phyloP scores from a whole-genome alignment of 2,329 filamentous ascomycete species.

The Ceratocystis diversiconidia region DNA sequence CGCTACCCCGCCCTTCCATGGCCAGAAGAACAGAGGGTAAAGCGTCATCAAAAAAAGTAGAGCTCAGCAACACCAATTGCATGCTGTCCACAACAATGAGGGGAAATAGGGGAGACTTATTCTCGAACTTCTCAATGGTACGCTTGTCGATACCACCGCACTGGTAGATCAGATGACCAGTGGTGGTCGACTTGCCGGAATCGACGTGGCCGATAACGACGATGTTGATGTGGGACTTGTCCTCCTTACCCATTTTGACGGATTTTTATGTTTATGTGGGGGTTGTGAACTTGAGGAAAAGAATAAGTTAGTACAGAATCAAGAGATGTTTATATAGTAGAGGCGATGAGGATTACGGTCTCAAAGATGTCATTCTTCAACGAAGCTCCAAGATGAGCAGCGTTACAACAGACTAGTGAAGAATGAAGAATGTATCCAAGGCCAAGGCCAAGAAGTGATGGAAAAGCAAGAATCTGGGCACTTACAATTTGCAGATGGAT shows the following conservation, averaged over 20 bases:
- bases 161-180: constrained; percentile 98
- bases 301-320: not conserved
- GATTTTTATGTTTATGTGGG: constrained; percentile 19
- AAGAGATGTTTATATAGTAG: not conserved
- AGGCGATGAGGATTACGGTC: not conserved
- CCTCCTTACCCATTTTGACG: constrained; percentile 58
- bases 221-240: constrained; percentile 93
- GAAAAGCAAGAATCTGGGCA: not conserved
- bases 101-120: constrained; percentile 39
- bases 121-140: constrained; percentile 99
- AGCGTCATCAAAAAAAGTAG: not conserved
- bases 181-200: constrained; percentile 97
- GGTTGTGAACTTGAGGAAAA: constrained; percentile 9
- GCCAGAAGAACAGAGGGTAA: not conserved
- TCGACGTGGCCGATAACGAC: constrained; percentile 99
- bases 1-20: not conserved
- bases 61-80: not conserved
- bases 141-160: constrained; percentile 99
- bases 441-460: not conserved
- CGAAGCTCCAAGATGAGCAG: too few relatives aligned
- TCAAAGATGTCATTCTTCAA: too few relatives aligned
- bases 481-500: constrained; percentile 19
- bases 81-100: not conserved
- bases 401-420: not conserved
- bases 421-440: not conserved